phyloP scores from a whole-genome alignment of 768 basidiomycete species.

The Daedaleopsis sinensis region DNA sequence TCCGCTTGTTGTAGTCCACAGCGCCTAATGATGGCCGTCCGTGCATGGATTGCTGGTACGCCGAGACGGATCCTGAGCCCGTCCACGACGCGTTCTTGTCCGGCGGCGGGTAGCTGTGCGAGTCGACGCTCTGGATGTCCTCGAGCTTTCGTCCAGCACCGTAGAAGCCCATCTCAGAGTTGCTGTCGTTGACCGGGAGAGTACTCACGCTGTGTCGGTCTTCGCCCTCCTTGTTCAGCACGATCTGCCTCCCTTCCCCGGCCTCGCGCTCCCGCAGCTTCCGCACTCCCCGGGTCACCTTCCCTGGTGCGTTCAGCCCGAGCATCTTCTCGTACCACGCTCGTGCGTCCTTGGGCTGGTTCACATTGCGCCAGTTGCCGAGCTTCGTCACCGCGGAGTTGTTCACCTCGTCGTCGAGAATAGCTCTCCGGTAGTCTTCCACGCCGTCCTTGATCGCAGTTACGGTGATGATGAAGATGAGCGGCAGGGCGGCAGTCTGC shows the following conservation, averaged over 20 bases:
- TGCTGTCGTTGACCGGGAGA: constrained; percentile 42
- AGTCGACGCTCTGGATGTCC: constrained; percentile 63
- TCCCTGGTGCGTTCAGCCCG: constrained; percentile 69
- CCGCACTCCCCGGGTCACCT: constrained; percentile 81
- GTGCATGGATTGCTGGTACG: constrained; percentile 58
- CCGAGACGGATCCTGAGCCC: constrained; percentile 33
- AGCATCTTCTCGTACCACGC: constrained; percentile 76
- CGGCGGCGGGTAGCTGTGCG: constrained; percentile 64
- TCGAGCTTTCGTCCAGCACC: constrained; percentile 59
- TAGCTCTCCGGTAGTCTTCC: constrained; percentile 92
- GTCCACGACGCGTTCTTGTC: constrained; percentile 30
- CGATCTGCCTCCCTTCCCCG: constrained; percentile 61
- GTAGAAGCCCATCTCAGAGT: constrained; percentile 35
- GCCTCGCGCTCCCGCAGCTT: constrained; percentile 83
- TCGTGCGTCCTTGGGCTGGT: constrained; percentile 78
- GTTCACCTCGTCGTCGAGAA: constrained; percentile 92
- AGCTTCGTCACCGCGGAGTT: constrained; percentile 91
- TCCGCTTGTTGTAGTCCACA: constrained; percentile 75
- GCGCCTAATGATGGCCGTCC: constrained; percentile 68
- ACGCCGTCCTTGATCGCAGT: constrained; percentile 96
- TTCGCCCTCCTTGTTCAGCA: constrained; percentile 51
- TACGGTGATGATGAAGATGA: constrained; percentile 83
- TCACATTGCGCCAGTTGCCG: constrained; percentile 88
- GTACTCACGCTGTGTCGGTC: constrained; percentile 44
- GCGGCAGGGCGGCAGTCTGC: constrained; percentile 79